Base-by-base conservation (phyloP, 306 rosid species). In the Arachis hypogaea region DNA sequence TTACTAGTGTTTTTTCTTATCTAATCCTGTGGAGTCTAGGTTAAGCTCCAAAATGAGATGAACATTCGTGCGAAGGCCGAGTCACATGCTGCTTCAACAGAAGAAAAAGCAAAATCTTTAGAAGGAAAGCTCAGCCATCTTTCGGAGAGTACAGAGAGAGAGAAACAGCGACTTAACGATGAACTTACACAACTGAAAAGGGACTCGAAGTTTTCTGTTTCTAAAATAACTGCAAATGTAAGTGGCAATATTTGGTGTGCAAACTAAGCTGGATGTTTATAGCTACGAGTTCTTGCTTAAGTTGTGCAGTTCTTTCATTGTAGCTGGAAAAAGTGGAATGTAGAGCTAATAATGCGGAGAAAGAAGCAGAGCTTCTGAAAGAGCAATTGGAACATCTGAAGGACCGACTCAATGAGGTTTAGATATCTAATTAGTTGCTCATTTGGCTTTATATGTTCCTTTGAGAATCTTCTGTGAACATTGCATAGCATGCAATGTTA, bases 251-350 rank as follows among this genome's bases (percentile, higher is more conserved):
- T 74, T 40, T 59, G n/a, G 16, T 40, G 42, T 61, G 74, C 74
- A 61, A 61, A 56, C 44, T 60, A 5, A 63, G 16, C 47, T 66
- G 67, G 30, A 12, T 45, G 49, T 77, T 42, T 38, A 54, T 30
- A 43, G 45, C 63, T 38, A 70, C 29, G 2, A 14, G 5, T 49
- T 59, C 30, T 62, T 38, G 59, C 55, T 80, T 64, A 73, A 76
- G 79, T 49, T 69, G 52, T 63, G 11, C 58, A 56, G 56, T 76
- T 78, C 76, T 72, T 59, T 73, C 60, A 46, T 76, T 75, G 78
- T 73, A 89, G 98, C 93, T 85, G 78, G 93, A 91, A 77, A 81
- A 86, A 76, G 86, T 85, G 96, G 93, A 86, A 63, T 88, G 84
- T 73, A 85, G 83, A 78, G 96, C 97, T 78, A 84, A 68, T 40